Conservation (phyloP, 805 yeast species). For the Isabelozyma rhagii region DNA sequence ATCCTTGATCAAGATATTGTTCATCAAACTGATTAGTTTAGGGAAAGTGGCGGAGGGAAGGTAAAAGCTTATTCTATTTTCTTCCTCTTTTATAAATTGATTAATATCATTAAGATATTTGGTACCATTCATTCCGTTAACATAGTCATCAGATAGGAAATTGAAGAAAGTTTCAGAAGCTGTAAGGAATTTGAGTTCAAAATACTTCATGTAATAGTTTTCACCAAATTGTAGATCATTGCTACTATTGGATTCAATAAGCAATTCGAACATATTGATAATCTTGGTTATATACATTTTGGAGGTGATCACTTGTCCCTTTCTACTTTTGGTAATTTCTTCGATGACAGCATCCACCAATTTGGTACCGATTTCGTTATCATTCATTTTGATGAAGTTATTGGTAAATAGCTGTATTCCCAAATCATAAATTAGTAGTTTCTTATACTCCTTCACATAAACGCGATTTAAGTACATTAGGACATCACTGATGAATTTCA, state of each 20-base stretch:
- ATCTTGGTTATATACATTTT: slow-evolving; percentile 57
- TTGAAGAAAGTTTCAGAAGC: slow-evolving; percentile 57
- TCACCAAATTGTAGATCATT: slow-evolving; percentile 42
- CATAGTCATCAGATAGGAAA: slow-evolving; percentile 41
- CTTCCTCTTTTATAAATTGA: slow-evolving; percentile 61
- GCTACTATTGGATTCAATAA: slow-evolving; percentile 37
- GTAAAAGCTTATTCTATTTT: slow-evolving; percentile 49
- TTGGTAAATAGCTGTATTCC: slow-evolving; percentile 69
- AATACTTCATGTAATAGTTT: slow-evolving; percentile 57
- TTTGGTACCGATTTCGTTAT: slow-evolving; percentile 48
- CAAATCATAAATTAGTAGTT: slow-evolving; percentile 65
- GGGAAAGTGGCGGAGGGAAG: slow-evolving; percentile 53
- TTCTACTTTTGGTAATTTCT: slow-evolving; percentile 55
- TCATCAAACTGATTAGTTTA: slow-evolving; percentile 53
- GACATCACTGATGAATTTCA: slow-evolving; percentile 80
- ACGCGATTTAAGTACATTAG: slow-evolving; percentile 85
- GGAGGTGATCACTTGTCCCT: slow-evolving; percentile 47
- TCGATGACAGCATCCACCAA: slow-evolving; percentile 49
- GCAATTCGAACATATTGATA: slow-evolving; percentile 68
- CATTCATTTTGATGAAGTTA: slow-evolving; percentile 48
- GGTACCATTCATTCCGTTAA: slow-evolving; percentile 46
- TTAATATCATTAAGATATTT: slow-evolving; percentile 51
- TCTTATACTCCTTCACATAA: slow-evolving; percentile 66
- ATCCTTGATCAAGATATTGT: slow-evolving; percentile 54
- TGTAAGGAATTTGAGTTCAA: slow-evolving; percentile 63